Evolutionary conservation across 1,284 basidiomycete species (phyloP).

Genomic region (Cryptococcus sp.): DNA sequence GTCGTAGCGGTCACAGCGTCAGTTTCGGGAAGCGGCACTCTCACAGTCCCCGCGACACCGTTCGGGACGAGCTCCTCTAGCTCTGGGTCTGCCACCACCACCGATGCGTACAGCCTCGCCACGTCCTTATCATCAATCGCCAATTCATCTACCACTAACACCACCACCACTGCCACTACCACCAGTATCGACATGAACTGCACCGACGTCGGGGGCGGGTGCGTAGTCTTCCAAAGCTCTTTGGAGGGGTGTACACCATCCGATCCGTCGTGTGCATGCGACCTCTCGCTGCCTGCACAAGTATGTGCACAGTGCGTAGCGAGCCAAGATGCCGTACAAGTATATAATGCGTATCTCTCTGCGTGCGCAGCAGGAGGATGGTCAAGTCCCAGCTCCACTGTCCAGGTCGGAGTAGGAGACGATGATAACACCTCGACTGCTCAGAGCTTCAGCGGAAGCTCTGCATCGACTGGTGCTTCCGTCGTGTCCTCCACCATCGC

Average conservation of each 20-base stretch:
- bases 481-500: too few species aligned
- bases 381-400: constrained; percentile 7
- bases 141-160: not conserved
- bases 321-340: constrained; percentile 6
- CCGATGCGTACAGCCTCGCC: not conserved
- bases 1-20: too few species aligned
- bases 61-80: not conserved
- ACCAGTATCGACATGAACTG: constrained; percentile 2
- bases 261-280: constrained; percentile 15
- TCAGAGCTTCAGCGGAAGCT: not conserved
- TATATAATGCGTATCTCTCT: constrained; percentile 13
- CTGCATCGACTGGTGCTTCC: not conserved
- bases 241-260: constrained; percentile 3
- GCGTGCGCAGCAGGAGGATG: constrained; percentile 9
- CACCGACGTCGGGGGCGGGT: constrained; percentile 10
- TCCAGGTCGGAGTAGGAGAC: constrained; percentile 6
- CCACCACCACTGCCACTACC: not conserved
- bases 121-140: too few species aligned
- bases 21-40: not conserved
- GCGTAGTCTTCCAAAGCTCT: constrained; percentile 8
- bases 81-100: not conserved
- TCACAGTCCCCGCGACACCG: not conserved
- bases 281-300: constrained; percentile 14
- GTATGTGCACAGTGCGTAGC: constrained; percentile 18
- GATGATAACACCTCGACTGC: constrained; percentile 1